Evolutionary conservation across 2,329 filamentous ascomycete genomes (phyloP).

Genomic region (Trichophyton mentagrophytes): DNA sequence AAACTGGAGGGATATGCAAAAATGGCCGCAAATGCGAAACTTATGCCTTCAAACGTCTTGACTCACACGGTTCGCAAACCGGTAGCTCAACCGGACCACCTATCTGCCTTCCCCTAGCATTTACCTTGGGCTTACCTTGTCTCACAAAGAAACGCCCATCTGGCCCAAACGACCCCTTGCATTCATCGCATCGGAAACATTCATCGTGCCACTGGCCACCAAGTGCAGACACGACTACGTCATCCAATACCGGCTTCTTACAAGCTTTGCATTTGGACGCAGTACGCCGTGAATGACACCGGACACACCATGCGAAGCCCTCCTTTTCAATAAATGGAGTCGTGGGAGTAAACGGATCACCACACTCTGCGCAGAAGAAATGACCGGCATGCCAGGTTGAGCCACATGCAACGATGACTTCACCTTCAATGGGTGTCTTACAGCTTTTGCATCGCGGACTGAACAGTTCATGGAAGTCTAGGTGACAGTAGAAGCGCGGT

Average conservation of each 20-base stretch:
- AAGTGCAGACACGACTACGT: conserved; percentile 78
- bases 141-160: conserved; percentile 53
- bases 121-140: conserved; percentile 37
- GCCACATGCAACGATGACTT: conserved; percentile 85
- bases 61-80: conserved; percentile 51
- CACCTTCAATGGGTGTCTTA: conserved; percentile 89
- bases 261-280: conserved; percentile 82
- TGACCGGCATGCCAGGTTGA: conserved; percentile 95
- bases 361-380: conserved; percentile 98
- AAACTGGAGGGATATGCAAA: conserved; percentile 1
- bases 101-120: conserved; percentile 35
- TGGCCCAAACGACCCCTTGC: conserved; percentile 43
- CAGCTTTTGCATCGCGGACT: conserved; percentile 90
- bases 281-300: conserved; percentile 82
- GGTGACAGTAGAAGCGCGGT: conserved; percentile 78
- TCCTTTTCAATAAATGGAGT: conserved; percentile 94
- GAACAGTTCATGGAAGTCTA: conserved; percentile 96
- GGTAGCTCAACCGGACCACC: conserved; percentile 42
- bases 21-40: background rate
- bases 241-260: conserved; percentile 69
- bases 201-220: conserved; percentile 86
- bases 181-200: conserved; percentile 75
- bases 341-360: conserved; percentile 55
- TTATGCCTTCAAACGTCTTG: conserved; percentile 48
- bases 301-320: conserved; percentile 92